Conservation (phyloP, 164 flowering plant species). For the Stephania cephalantha region DNA sequence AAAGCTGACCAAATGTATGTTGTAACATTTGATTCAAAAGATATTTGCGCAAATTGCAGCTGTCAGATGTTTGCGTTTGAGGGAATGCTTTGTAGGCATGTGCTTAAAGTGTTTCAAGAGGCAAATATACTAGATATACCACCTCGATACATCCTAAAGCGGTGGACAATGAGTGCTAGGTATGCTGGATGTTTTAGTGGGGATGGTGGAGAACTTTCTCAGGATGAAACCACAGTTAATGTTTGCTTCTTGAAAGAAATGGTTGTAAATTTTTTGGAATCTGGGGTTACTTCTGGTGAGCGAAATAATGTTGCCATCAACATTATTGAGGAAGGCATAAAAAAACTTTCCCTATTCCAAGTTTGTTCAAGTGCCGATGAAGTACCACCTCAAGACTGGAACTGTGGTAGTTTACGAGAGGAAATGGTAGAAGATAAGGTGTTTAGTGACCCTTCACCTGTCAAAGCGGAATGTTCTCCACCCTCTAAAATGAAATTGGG, state of each 20-base stretch:
- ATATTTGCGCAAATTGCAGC: constrained; percentile 14
- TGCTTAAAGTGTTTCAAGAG: constrained; percentile 20
- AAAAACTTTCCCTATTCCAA: constrained; percentile 7
- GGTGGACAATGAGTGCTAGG: constrained; percentile 19
- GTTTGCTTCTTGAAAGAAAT: constrained; percentile 11
- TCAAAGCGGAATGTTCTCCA: neutral
- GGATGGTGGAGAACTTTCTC: constrained; percentile 5
- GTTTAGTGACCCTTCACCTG: constrained; percentile 2
- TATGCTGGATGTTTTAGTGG: constrained; percentile 5
- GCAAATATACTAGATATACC: constrained; percentile 15
- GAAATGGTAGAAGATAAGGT: constrained; percentile 9
- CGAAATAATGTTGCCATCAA: constrained; percentile 10
- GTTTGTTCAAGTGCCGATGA: neutral
- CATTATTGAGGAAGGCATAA: constrained; percentile 15
- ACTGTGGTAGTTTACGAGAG: constrained; percentile 9
- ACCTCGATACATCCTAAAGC: constrained; percentile 12
- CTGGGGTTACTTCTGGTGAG: constrained; percentile 10
- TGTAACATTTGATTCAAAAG: constrained; percentile 12
- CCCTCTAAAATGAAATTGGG: constrained; percentile 11
- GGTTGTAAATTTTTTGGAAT: constrained; percentile 16
- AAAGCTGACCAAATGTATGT: constrained; percentile 13
- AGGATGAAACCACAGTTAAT: constrained; percentile 8
- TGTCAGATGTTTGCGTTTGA: constrained; percentile 19
- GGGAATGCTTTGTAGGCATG: constrained; percentile 18
- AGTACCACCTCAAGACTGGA: constrained; percentile 7